Evolutionary conservation across 805 yeast species (phyloP), one percentile per base, ranked within the genome.

Genomic region (Yarrowia porcina): DNA sequence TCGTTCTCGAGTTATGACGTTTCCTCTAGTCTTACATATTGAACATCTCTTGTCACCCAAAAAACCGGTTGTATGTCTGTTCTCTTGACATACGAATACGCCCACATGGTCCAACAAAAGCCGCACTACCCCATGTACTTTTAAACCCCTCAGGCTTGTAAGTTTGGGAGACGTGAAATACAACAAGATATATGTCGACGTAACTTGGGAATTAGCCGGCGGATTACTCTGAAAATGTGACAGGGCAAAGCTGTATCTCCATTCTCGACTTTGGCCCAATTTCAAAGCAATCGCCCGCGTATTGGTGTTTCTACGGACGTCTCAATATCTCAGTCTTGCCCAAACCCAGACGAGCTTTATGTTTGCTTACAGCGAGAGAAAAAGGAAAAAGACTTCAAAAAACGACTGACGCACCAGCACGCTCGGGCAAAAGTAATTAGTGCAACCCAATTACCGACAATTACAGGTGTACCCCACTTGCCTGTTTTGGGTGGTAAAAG

Each of bases 51-150:
- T n/a, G n/a, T n/a, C n/a, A n/a, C n/a, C n/a, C n/a, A n/a, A n/a
- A n/a, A n/a, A n/a, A n/a, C n/a, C n/a, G n/a, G n/a, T n/a, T n/a
- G n/a, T n/a, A n/a, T n/a, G n/a, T n/a, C n/a, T n/a, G n/a, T n/a
- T n/a, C n/a, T n/a, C n/a, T n/a, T n/a, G n/a, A n/a, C n/a, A n/a
- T n/a, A n/a, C n/a, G n/a, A n/a, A n/a, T n/a, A n/a, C n/a, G n/a
- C n/a, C 4, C 49, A n/a, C 32, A 42, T 27, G 28, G 45, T 15
- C 4, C 17, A 20, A 23, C 30, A 25, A 42, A 42, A 42, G 49
- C 49, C 49, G 49, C 49, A 42, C 49, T 42, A 42, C 49, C 49
- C 49, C 49, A 42, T 42, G 49, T 42, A 25, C 47, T 42, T 42
- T 41, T 41, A 41, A 39, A 41, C 47, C 47, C 47, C 47, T 41